Evolutionary conservation across 140 eudicot species (phyloP), one percentile per base, ranked within the genome.

Genomic region (Flaveria floridana): DNA sequence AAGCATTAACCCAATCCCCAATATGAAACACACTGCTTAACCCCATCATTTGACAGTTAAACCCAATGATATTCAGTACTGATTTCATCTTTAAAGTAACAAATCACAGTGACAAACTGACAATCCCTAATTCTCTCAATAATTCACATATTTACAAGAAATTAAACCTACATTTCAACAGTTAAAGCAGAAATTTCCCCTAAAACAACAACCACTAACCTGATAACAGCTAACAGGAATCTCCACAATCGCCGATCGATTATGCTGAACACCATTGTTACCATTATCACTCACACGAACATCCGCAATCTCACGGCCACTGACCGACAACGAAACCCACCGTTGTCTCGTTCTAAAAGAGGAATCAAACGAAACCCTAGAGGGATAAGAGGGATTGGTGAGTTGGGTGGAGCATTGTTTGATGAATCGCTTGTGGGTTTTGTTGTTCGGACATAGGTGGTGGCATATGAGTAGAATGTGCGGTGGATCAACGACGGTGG

Each of bases 191-290:
- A 71, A 59, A 28, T 19, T 2, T 28, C 39, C n/a, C 66, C 10
- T 41, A 68, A 55, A 65, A 64, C 19, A 3, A 14, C 18, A n/a
- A 34, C 5, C 3, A 19, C 9, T 30, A 52, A 89, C 97, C 97
- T 92, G 96, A 46, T 89, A 89, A 56, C 96, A 91, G 25, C 89
- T 84, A 77, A 89, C 95, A 44, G 97, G 97, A 23, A 92, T 89
- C 74, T 92, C 96, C 50, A 89, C 89, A 1, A 74, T 58, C 13
- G 85, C 79, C 7, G 82, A 75, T 71, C 77, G 82, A 6, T 76
- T 47, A 66, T 73, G 71, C 26, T 66, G 78, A 28, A 25, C 83
- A 28, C 20, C 84, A 83, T 37, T 67, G 65, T 18, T 70, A 37
- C 41, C 42, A 20, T 62, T 80, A 70, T 69, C 84, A 76, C 71